A percentile compares a stretch with the other conserved stretches of the same genome.
Evolutionary conservation across 352 stramenopile species (phyloP).

Genomic region (Globisporangium canariense): DNA sequence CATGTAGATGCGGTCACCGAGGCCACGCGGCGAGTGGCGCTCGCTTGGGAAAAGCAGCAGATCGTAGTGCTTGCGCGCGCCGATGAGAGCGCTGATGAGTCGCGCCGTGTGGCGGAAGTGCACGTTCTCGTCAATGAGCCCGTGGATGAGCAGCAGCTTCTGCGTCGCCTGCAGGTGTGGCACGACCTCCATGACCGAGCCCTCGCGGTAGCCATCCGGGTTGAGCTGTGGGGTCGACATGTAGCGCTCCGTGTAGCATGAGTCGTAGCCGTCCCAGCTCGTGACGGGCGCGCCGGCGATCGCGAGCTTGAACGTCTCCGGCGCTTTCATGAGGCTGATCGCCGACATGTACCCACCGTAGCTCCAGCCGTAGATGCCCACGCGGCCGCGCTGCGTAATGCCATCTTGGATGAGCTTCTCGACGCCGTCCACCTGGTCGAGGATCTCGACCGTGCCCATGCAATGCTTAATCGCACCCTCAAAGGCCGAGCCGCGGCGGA

Average conservation of each 20-base stretch:
- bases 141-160: constrained; percentile 95
- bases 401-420: constrained; percentile 79
- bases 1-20: constrained; percentile 94
- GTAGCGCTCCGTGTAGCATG: constrained; percentile 98
- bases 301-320: constrained; percentile 94
- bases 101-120: constrained; percentile 97
- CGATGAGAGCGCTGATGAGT: constrained; percentile 95
- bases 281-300: constrained; percentile 96
- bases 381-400: constrained; percentile 82
- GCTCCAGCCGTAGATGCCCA: constrained; percentile 98
- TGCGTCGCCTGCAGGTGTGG: constrained; percentile 84
- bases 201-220: constrained; percentile 87
- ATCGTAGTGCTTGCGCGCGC: constrained; percentile 94
- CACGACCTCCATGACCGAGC: constrained; percentile 92
- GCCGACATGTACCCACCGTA: constrained; percentile 97
- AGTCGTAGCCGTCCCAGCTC: constrained; percentile 98
- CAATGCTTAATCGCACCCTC: constrained; percentile 92
- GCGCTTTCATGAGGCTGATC: constrained; percentile 95
- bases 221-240: constrained; percentile 95
- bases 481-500: constrained; percentile 89
- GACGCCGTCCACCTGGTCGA: constrained; percentile 83
- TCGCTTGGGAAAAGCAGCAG: constrained; percentile 96
- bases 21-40: constrained; percentile 92
- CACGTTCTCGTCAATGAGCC: constrained; percentile 98
- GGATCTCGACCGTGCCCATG: constrained; percentile 90